Evolutionary conservation across 2,329 filamentous ascomycete genomes (phyloP).

Genomic region (Cercospora sp.): DNA sequence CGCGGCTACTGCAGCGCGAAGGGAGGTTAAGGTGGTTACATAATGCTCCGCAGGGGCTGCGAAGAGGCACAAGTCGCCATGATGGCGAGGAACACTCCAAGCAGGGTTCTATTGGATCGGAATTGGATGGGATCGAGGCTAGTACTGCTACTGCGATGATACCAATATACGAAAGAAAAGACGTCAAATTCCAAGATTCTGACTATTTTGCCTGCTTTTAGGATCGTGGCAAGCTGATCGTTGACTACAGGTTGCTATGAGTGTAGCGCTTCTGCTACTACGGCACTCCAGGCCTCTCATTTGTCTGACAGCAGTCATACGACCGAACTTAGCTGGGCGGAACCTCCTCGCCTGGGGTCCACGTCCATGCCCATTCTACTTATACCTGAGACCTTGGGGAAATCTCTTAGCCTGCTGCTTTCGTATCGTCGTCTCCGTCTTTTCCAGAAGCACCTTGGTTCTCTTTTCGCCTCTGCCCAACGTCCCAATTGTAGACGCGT

Average conservation of each 20-base stretch:
- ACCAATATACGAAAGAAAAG: background rate
- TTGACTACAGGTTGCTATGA: background rate
- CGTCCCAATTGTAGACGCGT: slow-evolving; percentile 99
- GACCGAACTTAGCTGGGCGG: too few relatives aligned
- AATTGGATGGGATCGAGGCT: background rate
- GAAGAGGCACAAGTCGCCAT: background rate
- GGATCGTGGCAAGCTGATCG: background rate
- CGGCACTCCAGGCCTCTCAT: background rate
- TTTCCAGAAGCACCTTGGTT: slow-evolving; percentile 49
- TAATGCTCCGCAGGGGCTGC: background rate
- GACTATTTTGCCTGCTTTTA: background rate
- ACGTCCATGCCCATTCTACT: too few relatives aligned
- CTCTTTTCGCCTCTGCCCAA: slow-evolving; percentile 91
- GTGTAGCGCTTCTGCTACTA: background rate
- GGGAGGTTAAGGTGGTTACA: background rate
- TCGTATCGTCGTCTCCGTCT: background rate
- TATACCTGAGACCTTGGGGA: background rate
- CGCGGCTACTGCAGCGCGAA: background rate
- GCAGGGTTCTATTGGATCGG: background rate
- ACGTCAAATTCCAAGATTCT: background rate
- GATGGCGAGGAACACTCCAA: background rate
- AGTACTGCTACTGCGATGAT: background rate
- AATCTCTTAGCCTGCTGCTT: background rate
- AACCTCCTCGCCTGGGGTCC: too few relatives aligned
- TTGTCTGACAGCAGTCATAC: background rate